Conservation (phyloP, 768 basidiomycete genomes). For the Xanthoconium stramineum region DNA sequence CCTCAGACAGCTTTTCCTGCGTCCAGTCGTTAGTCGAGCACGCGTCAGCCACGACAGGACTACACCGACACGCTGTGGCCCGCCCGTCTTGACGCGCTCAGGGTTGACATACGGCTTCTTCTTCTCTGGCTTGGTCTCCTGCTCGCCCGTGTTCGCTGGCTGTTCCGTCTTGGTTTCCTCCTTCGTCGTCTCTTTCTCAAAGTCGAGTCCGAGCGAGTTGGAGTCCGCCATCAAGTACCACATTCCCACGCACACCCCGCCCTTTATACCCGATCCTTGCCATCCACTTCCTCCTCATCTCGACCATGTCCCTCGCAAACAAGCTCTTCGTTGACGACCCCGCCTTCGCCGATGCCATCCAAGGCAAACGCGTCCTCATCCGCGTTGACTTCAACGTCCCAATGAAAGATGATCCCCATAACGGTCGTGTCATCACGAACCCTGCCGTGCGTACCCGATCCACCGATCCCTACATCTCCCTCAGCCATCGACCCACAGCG, state of each 20-base stretch:
- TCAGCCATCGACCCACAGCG: constrained; percentile 51
- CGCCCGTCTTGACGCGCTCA: constrained; percentile 83
- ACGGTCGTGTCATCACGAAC: constrained; percentile 93
- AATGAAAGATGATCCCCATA: constrained; percentile 63
- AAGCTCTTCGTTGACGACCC: constrained; percentile 93
- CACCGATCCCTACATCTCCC: background rate
- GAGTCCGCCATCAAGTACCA: constrained; percentile 38
- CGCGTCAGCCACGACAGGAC: background rate
- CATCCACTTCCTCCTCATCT: constrained; percentile 4
- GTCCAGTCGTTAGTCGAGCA: constrained; percentile 12
- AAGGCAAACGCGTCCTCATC: constrained; percentile 85
- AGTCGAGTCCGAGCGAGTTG: constrained; percentile 73
- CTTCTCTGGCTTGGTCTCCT: constrained; percentile 41
- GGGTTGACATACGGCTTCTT: constrained; percentile 77
- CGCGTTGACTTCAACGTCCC: constrained; percentile 97
- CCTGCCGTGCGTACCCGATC: constrained; percentile 68
- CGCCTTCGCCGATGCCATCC: constrained; percentile 50
- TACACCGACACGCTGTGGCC: constrained; percentile 56
- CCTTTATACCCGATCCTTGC: constrained; percentile 3
- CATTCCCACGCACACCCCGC: constrained; percentile 24
- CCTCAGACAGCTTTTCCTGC: constrained; percentile 68
- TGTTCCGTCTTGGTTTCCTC: constrained; percentile 10
- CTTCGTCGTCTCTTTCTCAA: constrained; percentile 38
- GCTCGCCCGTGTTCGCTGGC: constrained; percentile 3
- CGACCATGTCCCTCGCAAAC: constrained; percentile 87